Percentiles rank a stretch among this genome's conserved stretches.
Conservation (phyloP, 2,329 filamentous ascomycete genomes). For the Alternaria panax region DNA sequence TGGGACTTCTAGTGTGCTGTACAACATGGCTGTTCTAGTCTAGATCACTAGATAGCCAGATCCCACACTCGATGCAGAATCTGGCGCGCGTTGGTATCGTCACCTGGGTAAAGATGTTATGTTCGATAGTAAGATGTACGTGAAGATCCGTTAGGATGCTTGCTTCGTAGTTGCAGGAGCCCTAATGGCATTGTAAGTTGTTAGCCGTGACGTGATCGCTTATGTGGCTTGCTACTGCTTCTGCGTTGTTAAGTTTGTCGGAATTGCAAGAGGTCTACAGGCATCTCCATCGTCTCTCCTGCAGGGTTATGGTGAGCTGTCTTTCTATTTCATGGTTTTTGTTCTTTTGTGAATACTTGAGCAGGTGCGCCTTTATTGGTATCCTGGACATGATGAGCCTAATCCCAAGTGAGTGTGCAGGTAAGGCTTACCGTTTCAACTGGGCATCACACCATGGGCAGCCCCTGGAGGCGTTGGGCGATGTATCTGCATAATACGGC, state of each 20-base stretch:
- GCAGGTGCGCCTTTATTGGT: background rate
- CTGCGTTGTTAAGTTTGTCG: background rate
- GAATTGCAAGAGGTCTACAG: conserved; percentile 1
- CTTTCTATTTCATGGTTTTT: background rate
- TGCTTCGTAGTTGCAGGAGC: background rate
- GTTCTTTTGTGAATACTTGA: background rate
- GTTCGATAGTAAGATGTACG: background rate
- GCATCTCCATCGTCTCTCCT: background rate
- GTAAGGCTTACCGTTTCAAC: background rate
- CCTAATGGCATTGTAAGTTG: background rate
- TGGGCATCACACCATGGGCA: background rate
- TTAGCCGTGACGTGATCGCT: background rate
- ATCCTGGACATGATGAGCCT: background rate
- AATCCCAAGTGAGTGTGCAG: background rate
- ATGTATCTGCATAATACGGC: background rate
- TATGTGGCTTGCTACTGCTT: background rate
- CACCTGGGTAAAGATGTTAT: background rate
- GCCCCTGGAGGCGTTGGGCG: background rate
- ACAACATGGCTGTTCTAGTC: background rate
- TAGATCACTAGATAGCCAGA: background rate
- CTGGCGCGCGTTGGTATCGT: background rate
- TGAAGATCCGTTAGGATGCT: background rate
- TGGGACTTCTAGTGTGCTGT: background rate
- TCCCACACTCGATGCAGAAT: background rate
- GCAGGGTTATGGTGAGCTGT: background rate